Base-by-base conservation (phyloP, 495 filamentous ascomycete genomes). In the Jackrogersella multiformis region DNA sequence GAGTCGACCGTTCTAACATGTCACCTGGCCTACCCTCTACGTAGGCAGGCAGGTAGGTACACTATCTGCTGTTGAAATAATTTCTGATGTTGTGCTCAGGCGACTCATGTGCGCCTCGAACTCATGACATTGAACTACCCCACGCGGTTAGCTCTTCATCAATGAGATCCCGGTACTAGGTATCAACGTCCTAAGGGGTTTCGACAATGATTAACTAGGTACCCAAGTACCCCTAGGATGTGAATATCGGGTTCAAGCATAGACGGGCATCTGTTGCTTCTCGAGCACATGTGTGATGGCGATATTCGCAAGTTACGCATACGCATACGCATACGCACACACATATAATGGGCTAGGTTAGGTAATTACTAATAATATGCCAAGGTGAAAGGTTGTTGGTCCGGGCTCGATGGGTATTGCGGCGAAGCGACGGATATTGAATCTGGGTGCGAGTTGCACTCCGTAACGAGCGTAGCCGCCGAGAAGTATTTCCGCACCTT, bases 391-490 rank as follows among this genome's bases (percentile, higher is more conserved):
- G n/a, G 7, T 30, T 7, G 38, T 6, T n/a, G 5, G 36, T 41
- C 49, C 34, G 23, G 45, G 48, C 35, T 45, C 48, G 23, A 38
- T n/a, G n/a, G n/a, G n/a, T n/a, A n/a, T 61, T 41, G 24, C 24
- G 53, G 35, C 53, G 45, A 52, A 18, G 44, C 20, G 21, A 39
- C 48, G 16, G 28, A 20, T 35, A 28, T 16, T 28, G 42, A 41
- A 51, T 30, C n/a, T 18, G 56, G 60, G 21, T 34, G 34, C 53
- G 32, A 62, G 49, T 62, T 42, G 41, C 39, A 28, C 49, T 20
- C 49, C 60, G 30, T 20, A 56, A 35, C 18, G 21, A 38, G 49
- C 42, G 38, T 44, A 64, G 60, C 60, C 61, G 66, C 49, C 61
- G 42, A 49, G 41, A 51, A 24, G 21, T 52, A 28, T 12, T 34